Evolutionary conservation across 805 yeast species (phyloP).

Genomic region (Ogataea kodamae): DNA sequence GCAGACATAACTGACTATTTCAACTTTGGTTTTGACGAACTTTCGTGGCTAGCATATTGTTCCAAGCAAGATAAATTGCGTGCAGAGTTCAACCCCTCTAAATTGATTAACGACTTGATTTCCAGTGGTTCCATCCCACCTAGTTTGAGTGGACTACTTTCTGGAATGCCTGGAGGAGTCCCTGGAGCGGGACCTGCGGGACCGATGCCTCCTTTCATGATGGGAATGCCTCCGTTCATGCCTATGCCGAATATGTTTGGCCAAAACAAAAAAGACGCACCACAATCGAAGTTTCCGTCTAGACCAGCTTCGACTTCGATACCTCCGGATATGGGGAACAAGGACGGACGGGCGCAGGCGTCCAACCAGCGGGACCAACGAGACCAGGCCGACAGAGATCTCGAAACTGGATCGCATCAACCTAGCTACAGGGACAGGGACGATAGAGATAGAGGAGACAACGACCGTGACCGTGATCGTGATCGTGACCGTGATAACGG

Average conservation of each 20-base stretch:
- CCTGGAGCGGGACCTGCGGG: conserved; percentile 31
- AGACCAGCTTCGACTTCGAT: conserved; percentile 26
- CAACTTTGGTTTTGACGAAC: conserved; percentile 94
- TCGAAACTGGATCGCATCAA: conserved; percentile 22
- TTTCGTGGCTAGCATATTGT: conserved; percentile 92
- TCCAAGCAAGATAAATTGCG: conserved; percentile 79
- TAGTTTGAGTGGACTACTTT: conserved; percentile 26
- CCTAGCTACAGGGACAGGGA: conserved; percentile 23
- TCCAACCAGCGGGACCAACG: conserved; percentile 29
- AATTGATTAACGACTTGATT: conserved; percentile 63
- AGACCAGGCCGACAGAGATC: conserved; percentile 30
- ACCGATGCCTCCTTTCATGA: conserved; percentile 25
- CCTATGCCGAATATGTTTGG: conserved; percentile 23
- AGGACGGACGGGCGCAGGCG: conserved; percentile 15
- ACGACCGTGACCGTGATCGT: no score
- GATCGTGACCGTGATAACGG: no score
- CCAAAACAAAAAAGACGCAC: conserved; percentile 11
- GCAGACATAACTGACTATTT: conserved; percentile 93
- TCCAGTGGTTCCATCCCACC: conserved; percentile 32
- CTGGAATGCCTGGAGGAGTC: conserved; percentile 28
- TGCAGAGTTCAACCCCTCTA: conserved; percentile 79
- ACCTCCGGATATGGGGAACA: conserved; percentile 23
- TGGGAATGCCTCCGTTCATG: conserved; percentile 26
- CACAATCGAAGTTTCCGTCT: conserved; percentile 22
- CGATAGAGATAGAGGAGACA: conserved; percentile 4